These are phyloP conservation scores for Fusarium longipes DNA, from an alignment of 2,329 filamentous ascomycete genomes.

Conservation along the genomic window DNA sequence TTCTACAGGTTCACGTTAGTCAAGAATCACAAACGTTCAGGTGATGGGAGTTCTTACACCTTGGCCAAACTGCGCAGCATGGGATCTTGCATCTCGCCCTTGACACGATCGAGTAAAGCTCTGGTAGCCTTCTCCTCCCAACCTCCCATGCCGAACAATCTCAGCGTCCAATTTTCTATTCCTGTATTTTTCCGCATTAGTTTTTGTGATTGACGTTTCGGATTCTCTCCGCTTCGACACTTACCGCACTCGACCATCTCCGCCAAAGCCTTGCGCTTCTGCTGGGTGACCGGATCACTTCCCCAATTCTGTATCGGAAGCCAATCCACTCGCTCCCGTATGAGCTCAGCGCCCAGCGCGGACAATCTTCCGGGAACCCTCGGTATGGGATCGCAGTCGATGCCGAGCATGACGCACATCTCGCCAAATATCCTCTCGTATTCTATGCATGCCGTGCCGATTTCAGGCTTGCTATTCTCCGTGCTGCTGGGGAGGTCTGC, in stretches of 20 bases:
- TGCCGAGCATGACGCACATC: slow-evolving; percentile 45
- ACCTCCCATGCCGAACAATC: slow-evolving; percentile 49
- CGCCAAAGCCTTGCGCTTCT: slow-evolving; percentile 53
- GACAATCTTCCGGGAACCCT: slow-evolving; percentile 51
- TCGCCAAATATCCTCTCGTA: slow-evolving; percentile 50
- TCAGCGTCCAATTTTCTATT: slow-evolving; percentile 49
- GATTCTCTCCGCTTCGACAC: slow-evolving; percentile 12
- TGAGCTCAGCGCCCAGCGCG: slow-evolving; percentile 54
- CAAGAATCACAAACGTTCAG: no score
- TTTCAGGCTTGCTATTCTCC: slow-evolving; percentile 29
- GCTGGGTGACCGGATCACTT: slow-evolving; percentile 52
- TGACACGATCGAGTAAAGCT: slow-evolving; percentile 48
- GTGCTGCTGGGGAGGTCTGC: slow-evolving; percentile 28
- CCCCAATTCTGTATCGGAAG: slow-evolving; percentile 56
- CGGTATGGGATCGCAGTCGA: slow-evolving; percentile 56
- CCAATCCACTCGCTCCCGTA: slow-evolving; percentile 56
- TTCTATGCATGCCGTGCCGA: slow-evolving; percentile 48
- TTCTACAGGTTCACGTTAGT: slow-evolving; percentile 35
- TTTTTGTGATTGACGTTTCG: not conserved
- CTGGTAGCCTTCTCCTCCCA: slow-evolving; percentile 50
- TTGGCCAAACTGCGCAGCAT: slow-evolving; percentile 46
- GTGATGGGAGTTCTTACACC: slow-evolving; percentile 49
- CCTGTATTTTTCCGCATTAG: slow-evolving; percentile 25
- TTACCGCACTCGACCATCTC: slow-evolving; percentile 54
- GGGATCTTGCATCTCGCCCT: slow-evolving; percentile 48